Evolutionary conservation across 805 yeast species (phyloP).

Genomic region (Candida orba): DNA sequence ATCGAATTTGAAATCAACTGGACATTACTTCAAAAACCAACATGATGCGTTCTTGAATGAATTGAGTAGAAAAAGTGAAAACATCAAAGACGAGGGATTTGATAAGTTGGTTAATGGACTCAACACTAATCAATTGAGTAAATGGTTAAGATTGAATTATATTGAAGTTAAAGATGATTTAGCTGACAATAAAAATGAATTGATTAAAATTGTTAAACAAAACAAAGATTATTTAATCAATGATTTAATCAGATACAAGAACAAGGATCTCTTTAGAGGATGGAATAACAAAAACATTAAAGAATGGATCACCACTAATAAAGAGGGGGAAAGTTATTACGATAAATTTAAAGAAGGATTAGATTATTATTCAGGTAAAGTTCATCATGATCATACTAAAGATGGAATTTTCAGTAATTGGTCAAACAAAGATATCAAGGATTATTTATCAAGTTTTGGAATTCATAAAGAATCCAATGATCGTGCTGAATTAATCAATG

Average conservation of each 20-base stretch:
- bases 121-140: slow-evolving; percentile 42
- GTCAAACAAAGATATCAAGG: too few relatives aligned
- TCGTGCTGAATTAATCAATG: too few relatives aligned
- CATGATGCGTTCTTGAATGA: slow-evolving; percentile 34
- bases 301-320: slow-evolving; percentile 32
- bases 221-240: slow-evolving; percentile 29
- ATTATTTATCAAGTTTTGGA: too few relatives aligned
- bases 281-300: slow-evolving; percentile 32
- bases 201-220: slow-evolving; percentile 29
- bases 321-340: slow-evolving; percentile 13
- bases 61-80: slow-evolving; percentile 20
- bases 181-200: slow-evolving; percentile 28
- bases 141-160: slow-evolving; percentile 46
- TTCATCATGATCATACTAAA: too few relatives aligned
- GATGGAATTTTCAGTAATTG: too few relatives aligned
- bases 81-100: slow-evolving; percentile 24
- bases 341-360: not conserved
- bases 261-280: slow-evolving; percentile 29
- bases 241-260: slow-evolving; percentile 23
- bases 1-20: slow-evolving; percentile 37
- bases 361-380: too few relatives aligned
- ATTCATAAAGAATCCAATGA: too few relatives aligned
- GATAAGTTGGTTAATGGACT: slow-evolving; percentile 40
- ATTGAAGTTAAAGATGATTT: slow-evolving; percentile 29
- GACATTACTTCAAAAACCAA: slow-evolving; percentile 31